These are phyloP conservation scores for Daldinia decipiens DNA, from an alignment of 495 filamentous ascomycete species.

Conservation along the genomic window DNA sequence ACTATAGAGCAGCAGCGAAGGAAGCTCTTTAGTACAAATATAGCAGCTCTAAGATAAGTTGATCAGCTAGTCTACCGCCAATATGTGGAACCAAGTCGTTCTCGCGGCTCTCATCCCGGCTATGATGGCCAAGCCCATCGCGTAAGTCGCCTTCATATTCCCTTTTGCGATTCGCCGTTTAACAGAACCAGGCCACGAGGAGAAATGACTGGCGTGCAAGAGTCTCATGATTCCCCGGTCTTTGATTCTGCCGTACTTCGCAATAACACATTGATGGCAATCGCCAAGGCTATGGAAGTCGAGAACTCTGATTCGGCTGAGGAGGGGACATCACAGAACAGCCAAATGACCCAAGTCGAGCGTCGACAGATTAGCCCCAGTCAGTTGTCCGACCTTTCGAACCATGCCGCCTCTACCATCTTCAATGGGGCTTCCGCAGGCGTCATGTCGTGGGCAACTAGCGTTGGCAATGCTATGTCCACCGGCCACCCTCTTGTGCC, in stretches of 20 bases:
- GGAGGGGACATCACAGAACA: background rate
- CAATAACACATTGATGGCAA: constrained; percentile 5
- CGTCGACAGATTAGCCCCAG: background rate
- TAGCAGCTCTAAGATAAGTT: constrained; percentile 3
- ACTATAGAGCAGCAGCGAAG: constrained; percentile 8
- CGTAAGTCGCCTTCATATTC: constrained; percentile 13
- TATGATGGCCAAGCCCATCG: constrained; percentile 37
- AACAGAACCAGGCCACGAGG: constrained; percentile 17
- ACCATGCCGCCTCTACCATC: background rate
- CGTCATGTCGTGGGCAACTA: background rate
- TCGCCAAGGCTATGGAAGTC: background rate
- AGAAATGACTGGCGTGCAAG: constrained; percentile 4
- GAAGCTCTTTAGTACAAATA: background rate
- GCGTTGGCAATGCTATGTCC: background rate
- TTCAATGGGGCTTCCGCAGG: background rate
- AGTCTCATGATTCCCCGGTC: background rate
- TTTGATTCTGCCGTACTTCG: background rate
- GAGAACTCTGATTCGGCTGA: background rate
- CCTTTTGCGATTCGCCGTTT: background rate
- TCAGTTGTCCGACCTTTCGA: background rate
- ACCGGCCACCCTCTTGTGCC: background rate
- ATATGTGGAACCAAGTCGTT: constrained; percentile 36
- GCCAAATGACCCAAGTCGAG: background rate
- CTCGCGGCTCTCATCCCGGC: constrained; percentile 37
- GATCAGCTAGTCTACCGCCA: constrained; percentile 6